Percentiles rank a stretch among this genome's conserved stretches.
phyloP scores from a whole-genome alignment of 2,329 filamentous ascomycete genomes.

The Pestalotiopsis sp. region DNA sequence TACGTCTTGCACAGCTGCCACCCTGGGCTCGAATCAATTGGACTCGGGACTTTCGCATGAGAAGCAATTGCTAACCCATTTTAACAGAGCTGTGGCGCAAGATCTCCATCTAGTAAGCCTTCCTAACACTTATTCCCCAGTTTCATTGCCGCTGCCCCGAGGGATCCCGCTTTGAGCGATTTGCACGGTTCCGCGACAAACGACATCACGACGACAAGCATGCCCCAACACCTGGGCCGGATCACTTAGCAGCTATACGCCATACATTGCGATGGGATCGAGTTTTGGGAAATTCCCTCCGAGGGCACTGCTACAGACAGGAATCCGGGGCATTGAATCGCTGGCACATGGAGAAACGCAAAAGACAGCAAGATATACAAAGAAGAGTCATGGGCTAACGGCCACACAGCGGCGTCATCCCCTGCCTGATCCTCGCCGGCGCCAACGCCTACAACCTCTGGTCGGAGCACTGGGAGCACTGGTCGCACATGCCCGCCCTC shows the following conservation, averaged over 20 bases:
- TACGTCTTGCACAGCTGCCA: conserved; percentile 49
- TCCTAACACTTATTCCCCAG: neutral
- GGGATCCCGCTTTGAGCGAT: conserved; percentile 12
- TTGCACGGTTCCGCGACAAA: neutral
- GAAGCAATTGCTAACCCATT: conserved; percentile 34
- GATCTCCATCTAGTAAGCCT: conserved; percentile 89
- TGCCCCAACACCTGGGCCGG: neutral
- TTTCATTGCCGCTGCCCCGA: neutral
- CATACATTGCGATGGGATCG: neutral
- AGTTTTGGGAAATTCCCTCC: neutral
- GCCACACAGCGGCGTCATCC: conserved; percentile 68
- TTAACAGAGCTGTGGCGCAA: conserved; percentile 87
- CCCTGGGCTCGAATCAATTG: neutral
- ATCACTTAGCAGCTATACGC: neutral
- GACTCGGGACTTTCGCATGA: neutral
- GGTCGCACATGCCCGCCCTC: conserved; percentile 79
- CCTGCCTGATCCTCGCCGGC: conserved; percentile 69
- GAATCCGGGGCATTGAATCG: neutral
- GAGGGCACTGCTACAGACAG: neutral
- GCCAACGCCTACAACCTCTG: conserved; percentile 91
- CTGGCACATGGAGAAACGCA: neutral
- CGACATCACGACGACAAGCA: conserved; percentile 7
- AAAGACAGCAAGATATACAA: neutral
- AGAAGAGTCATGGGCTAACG: conserved; percentile 13
- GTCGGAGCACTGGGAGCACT: conserved; percentile 98